Percentiles rank a stretch among this genome's conserved stretches.
phyloP scores from a whole-genome alignment of 2,329 filamentous ascomycete species.

The Colletotrichum scovillei region DNA sequence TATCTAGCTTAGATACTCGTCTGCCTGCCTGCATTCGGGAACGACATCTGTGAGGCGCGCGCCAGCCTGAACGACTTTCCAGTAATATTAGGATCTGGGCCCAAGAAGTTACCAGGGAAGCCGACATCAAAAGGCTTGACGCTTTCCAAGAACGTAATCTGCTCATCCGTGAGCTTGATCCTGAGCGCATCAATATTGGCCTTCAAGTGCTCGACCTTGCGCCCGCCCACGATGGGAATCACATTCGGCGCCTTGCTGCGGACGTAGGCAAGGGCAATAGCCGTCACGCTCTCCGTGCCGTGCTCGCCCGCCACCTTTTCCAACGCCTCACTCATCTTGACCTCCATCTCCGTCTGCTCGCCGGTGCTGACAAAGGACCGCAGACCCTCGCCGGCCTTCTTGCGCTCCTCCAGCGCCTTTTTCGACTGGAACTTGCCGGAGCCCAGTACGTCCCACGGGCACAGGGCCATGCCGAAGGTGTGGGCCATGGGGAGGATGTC shows the following conservation, averaged over 20 bases:
- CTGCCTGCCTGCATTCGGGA: conserved; percentile 22
- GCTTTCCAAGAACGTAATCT: conserved; percentile 65
- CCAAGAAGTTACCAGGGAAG: conserved; percentile 61
- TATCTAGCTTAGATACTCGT: not conserved
- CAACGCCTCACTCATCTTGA: conserved; percentile 66
- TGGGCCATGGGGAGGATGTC: conserved; percentile 56
- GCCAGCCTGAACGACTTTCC: conserved; percentile 18
- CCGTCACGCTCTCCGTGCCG: conserved; percentile 66
- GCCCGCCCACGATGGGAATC: conserved; percentile 63
- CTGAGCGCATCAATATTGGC: conserved; percentile 68
- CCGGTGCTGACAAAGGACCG: conserved; percentile 41
- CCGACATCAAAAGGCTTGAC: conserved; percentile 65
- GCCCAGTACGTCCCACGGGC: conserved; percentile 71
- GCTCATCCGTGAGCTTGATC: conserved; percentile 60
- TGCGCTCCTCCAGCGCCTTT: conserved; percentile 46
- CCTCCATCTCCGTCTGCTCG: conserved; percentile 59
- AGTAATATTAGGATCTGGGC: conserved; percentile 40
- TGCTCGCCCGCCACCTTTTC: conserved; percentile 69
- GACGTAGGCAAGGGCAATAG: conserved; percentile 66
- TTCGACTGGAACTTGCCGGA: conserved; percentile 61
- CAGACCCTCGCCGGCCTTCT: conserved; percentile 51
- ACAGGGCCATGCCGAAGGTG: conserved; percentile 60
- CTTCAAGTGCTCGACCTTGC: conserved; percentile 63
- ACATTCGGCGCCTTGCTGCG: conserved; percentile 63
- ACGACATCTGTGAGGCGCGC: conserved; percentile 26